These are phyloP conservation scores for Yamadazyma sp. DNA, from an alignment of 1,139 yeast species.

Conservation along the genomic window DNA sequence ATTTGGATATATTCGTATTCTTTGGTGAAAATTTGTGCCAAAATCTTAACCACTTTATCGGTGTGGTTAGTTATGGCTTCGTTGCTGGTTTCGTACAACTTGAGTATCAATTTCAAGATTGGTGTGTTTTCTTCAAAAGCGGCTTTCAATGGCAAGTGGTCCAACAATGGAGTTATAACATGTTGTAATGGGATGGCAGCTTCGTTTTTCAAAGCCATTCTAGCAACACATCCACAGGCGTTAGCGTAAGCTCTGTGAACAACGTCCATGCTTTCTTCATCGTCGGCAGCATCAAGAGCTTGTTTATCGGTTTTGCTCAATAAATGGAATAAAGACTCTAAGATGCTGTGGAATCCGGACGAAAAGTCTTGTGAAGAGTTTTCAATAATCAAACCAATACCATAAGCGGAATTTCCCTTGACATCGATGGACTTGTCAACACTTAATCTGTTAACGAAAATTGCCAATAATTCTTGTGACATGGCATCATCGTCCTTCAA, in stretches of 20 bases:
- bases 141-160: conserved; percentile 81
- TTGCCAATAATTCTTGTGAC: conserved; percentile 66
- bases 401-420: conserved; percentile 94
- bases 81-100: conserved; percentile 66
- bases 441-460: conserved; percentile 66
- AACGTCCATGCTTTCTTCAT: conserved; percentile 78
- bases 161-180: conserved; percentile 72
- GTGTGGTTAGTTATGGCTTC: conserved; percentile 57
- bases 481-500: conserved; percentile 68
- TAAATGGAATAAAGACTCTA: conserved; percentile 76
- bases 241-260: conserved; percentile 86
- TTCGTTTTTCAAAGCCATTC: conserved; percentile 78
- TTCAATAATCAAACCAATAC: conserved; percentile 81
- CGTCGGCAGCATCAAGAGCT: conserved; percentile 54
- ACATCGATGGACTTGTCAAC: conserved; percentile 85
- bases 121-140: conserved; percentile 95
- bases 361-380: conserved; percentile 57
- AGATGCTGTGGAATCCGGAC: conserved; percentile 63
- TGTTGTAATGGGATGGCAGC: conserved; percentile 76
- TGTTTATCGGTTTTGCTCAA: conserved; percentile 75
- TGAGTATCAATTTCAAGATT: conserved; percentile 73
- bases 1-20: conserved; percentile 71
- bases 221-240: conserved; percentile 96
- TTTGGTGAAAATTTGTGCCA: conserved; percentile 69
- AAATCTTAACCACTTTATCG: conserved; percentile 63